A percentile compares a stretch with the other conserved stretches of the same genome.
These are phyloP conservation scores for Glonium stellatum DNA, from an alignment of 495 filamentous ascomycete species.

Conservation along the genomic window DNA sequence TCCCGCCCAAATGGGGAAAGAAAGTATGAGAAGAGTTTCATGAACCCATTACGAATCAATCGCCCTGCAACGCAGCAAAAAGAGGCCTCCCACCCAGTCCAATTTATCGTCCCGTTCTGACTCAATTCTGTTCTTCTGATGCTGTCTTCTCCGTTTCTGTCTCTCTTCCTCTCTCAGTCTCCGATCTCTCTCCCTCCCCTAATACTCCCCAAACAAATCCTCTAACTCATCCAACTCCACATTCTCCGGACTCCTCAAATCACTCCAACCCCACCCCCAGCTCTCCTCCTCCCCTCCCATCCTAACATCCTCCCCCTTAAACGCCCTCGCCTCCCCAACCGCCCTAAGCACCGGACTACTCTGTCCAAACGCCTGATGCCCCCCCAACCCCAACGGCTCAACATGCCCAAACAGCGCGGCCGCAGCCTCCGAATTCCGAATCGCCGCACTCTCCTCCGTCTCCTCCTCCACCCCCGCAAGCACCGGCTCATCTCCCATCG, in stretches of 20 bases:
- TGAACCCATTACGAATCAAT: background rate
- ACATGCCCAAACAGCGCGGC: slow-evolving; percentile 38
- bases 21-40: background rate
- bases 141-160: too few relatives aligned
- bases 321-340: slow-evolving; percentile 11
- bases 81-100: too few relatives aligned
- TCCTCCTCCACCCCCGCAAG: slow-evolving; percentile 34
- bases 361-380: slow-evolving; percentile 19
- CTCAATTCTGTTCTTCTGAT: too few relatives aligned
- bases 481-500: slow-evolving; percentile 26
- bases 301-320: slow-evolving; percentile 16
- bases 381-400: slow-evolving; percentile 20
- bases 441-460: slow-evolving; percentile 34
- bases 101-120: too few relatives aligned
- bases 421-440: slow-evolving; percentile 35
- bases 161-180: background rate
- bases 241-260: slow-evolving; percentile 75
- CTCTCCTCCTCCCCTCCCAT: slow-evolving; percentile 10
- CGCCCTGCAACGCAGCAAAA: too few relatives aligned
- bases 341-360: slow-evolving; percentile 34
- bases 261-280: slow-evolving; percentile 31
- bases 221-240: slow-evolving; percentile 91
- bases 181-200: background rate
- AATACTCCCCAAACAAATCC: slow-evolving; percentile 64
- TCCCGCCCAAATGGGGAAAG: background rate